phyloP scores from a whole-genome alignment of 2,329 filamentous ascomycete genomes.

The Hymenoscyphus fraxineus region DNA sequence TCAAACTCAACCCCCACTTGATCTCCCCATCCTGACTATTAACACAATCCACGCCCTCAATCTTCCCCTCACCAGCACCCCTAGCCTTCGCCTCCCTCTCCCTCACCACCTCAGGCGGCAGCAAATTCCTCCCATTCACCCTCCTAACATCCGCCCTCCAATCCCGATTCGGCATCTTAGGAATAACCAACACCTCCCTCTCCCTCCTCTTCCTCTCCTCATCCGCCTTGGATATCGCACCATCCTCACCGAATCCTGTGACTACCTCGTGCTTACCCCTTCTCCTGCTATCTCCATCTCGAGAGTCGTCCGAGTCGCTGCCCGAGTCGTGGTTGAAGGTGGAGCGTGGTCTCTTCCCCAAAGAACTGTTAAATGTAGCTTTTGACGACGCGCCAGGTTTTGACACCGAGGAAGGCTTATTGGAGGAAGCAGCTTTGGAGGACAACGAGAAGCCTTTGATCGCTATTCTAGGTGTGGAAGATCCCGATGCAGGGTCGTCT shows the following conservation, averaged over 20 bases:
- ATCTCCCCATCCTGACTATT: conserved; percentile 36
- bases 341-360: conserved; percentile 42
- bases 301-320: conserved; percentile 53
- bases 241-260: conserved; percentile 48
- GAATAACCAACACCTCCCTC: conserved; percentile 49
- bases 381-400: conserved; percentile 27
- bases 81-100: conserved; percentile 38
- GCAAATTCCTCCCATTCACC: conserved; percentile 46
- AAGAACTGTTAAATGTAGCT: conserved; percentile 21
- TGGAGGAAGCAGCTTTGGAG: conserved; percentile 22
- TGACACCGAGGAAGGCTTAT: conserved; percentile 2
- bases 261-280: conserved; percentile 44
- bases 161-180: conserved; percentile 55
- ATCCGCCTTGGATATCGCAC: conserved; percentile 37
- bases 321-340: conserved; percentile 52
- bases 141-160: conserved; percentile 54
- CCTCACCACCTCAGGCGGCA: conserved; percentile 53
- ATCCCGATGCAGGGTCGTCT: conserved; percentile 20
- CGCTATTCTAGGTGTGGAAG: conserved; percentile 31
- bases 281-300: conserved; percentile 17
- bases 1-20: conserved; percentile 48
- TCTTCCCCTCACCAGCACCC: conserved; percentile 24
- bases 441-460: conserved; percentile 41
- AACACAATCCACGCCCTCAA: conserved; percentile 46
- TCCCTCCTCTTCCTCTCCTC: conserved; percentile 33